These are phyloP conservation scores for Mycena galopus DNA, from an alignment of 768 basidiomycete genomes.

Conservation along the genomic window DNA sequence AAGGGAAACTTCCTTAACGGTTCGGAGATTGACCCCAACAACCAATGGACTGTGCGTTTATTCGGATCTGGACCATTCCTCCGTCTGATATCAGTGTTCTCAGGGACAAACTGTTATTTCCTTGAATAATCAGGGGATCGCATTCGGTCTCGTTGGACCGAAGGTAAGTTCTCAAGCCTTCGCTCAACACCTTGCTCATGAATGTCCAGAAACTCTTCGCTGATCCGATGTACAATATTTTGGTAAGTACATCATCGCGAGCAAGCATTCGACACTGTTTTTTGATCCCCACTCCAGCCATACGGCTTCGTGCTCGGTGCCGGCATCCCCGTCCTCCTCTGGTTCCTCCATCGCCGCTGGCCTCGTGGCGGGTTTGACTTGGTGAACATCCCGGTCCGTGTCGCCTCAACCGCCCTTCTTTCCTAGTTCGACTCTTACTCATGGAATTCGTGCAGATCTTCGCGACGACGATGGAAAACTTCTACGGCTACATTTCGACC, in stretches of 20 bases:
- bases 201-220: slow-evolving; percentile 35
- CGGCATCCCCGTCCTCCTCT: slow-evolving; percentile 37
- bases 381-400: slow-evolving; percentile 37
- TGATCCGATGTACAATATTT: slow-evolving; percentile 39
- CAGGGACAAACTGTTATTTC: slow-evolving; percentile 44
- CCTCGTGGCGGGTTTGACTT: slow-evolving; percentile 39
- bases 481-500: slow-evolving; percentile 41
- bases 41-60: slow-evolving; percentile 41
- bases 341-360: slow-evolving; percentile 37
- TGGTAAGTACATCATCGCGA: slow-evolving; percentile 17
- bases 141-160: slow-evolving; percentile 42
- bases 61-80: not conserved
- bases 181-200: not conserved
- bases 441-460: slow-evolving; percentile 30
- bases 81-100: not conserved
- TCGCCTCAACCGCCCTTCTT: not conserved
- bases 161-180: slow-evolving; percentile 14
- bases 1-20: slow-evolving; percentile 39
- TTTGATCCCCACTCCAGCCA: slow-evolving; percentile 20
- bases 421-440: no score
- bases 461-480: slow-evolving; percentile 39
- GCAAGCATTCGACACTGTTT: not conserved
- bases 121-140: slow-evolving; percentile 43
- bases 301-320: slow-evolving; percentile 43
- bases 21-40: slow-evolving; percentile 37